Evolutionary conservation across 2,329 filamentous ascomycete genomes (phyloP).

Genomic region (Colletotrichum gigasporum): DNA sequence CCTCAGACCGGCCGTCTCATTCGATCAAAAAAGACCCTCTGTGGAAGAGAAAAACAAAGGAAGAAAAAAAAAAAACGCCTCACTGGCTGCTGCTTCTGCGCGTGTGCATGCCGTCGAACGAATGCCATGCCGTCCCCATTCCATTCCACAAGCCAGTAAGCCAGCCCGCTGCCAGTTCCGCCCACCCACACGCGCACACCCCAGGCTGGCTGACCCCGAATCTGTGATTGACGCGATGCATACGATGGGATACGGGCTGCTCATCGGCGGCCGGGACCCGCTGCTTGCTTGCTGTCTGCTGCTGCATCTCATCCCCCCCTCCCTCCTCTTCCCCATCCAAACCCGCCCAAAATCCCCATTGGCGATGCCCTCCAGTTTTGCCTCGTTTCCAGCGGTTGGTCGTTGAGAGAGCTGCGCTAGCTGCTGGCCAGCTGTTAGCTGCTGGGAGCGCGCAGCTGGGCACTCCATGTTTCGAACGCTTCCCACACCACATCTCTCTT

Average conservation of each 20-base stretch:
- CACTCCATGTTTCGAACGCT: background rate
- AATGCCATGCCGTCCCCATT: too few species aligned
- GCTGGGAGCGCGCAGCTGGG: background rate
- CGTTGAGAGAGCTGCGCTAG: background rate
- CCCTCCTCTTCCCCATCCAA: background rate
- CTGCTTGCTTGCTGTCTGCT: background rate
- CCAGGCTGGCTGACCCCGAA: background rate
- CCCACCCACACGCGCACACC: too few species aligned
- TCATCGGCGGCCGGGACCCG: background rate
- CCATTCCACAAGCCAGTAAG: background rate
- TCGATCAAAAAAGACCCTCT: background rate
- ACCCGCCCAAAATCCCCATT: background rate
- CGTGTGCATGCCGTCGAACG: background rate
- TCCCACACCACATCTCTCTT: background rate
- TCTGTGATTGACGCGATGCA: slow-evolving; percentile 13
- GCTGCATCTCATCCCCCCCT: background rate
- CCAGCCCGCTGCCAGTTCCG: background rate
- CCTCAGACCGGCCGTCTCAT: background rate
- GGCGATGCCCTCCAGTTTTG: background rate
- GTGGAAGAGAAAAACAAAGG: background rate
- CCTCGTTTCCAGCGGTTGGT: background rate
- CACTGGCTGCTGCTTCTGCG: background rate
- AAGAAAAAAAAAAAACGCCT: slow-evolving; percentile 8
- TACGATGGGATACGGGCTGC: background rate
- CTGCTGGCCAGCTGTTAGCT: background rate